These are phyloP conservation scores for Clausena lansium DNA, from an alignment of 345 rosid species.

Conservation along the genomic window DNA sequence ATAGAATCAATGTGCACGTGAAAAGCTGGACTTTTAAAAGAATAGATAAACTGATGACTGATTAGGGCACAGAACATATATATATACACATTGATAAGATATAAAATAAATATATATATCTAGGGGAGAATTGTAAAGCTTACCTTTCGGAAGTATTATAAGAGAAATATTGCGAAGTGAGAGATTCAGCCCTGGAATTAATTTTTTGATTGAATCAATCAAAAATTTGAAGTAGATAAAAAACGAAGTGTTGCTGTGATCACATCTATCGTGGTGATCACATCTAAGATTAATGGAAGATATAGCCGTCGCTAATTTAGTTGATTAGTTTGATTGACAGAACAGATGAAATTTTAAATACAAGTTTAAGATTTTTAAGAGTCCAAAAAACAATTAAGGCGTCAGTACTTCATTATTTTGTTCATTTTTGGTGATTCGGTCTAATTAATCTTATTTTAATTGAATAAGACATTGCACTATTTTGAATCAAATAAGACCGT, in stretches of 20 bases:
- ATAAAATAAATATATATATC: neutral
- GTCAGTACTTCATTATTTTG: too few relatives aligned
- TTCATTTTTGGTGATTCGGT: neutral
- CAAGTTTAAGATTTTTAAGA: neutral
- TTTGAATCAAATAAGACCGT: neutral
- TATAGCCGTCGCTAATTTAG: neutral
- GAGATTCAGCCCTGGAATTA: neutral
- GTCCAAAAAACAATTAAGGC: too few relatives aligned
- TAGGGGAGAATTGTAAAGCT: neutral
- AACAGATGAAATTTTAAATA: neutral
- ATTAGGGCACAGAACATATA: too few relatives aligned
- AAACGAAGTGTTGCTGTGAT: neutral
- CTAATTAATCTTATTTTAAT: neutral
- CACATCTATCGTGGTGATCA: neutral
- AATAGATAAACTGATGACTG: too few relatives aligned
- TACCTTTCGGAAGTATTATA: neutral
- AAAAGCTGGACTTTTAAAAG: neutral
- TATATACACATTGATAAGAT: neutral
- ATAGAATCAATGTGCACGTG: neutral
- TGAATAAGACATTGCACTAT: neutral
- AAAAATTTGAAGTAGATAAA: neutral
- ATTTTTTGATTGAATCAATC: neutral
- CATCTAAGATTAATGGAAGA: neutral
- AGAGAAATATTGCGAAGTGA: neutral
- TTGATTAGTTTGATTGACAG: neutral